A percentile compares a stretch with the other conserved stretches of the same genome.
Conservation (phyloP, 176 grass and related monocot genomes). For the Lolium rigidum region DNA sequence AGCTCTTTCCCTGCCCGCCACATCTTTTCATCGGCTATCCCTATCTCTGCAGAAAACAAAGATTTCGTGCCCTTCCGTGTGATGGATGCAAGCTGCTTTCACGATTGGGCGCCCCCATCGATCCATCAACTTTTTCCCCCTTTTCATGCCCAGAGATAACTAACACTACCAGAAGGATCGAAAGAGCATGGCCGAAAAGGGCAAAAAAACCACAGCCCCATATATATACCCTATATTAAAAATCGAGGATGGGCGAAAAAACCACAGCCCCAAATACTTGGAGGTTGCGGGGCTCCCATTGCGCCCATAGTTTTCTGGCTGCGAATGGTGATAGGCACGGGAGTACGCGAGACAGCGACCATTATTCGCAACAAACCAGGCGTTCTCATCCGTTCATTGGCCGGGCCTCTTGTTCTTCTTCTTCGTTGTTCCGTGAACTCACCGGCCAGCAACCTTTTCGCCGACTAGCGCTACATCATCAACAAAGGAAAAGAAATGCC, state of each 20-base stretch:
- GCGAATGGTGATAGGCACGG: neutral
- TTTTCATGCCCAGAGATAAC: neutral
- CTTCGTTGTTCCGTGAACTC: constrained; percentile 28
- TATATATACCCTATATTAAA: neutral
- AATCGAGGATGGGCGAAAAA: neutral
- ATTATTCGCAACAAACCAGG: neutral
- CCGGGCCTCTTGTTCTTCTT: too few relatives aligned
- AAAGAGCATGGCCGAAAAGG: constrained; percentile 11
- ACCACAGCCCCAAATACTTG: constrained; percentile 18
- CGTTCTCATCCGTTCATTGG: neutral
- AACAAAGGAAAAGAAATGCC: neutral
- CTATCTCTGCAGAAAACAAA: neutral
- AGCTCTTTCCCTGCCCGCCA: neutral
- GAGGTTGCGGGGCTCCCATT: constrained; percentile 28
- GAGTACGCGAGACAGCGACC: neutral
- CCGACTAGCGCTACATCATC: neutral
- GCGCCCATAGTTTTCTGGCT: constrained; percentile 12
- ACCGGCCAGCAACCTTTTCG: neutral
- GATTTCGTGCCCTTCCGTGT: constrained; percentile 27
- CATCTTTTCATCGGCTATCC: neutral
- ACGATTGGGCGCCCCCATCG: constrained; percentile 9
- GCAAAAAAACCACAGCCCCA: constrained; percentile 24
- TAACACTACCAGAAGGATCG: neutral
- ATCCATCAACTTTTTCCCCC: neutral
- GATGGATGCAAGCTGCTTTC: constrained; percentile 41